Evolutionary conservation across 2,329 filamentous ascomycete genomes (phyloP).

Genomic region (Epichloe typhina): DNA sequence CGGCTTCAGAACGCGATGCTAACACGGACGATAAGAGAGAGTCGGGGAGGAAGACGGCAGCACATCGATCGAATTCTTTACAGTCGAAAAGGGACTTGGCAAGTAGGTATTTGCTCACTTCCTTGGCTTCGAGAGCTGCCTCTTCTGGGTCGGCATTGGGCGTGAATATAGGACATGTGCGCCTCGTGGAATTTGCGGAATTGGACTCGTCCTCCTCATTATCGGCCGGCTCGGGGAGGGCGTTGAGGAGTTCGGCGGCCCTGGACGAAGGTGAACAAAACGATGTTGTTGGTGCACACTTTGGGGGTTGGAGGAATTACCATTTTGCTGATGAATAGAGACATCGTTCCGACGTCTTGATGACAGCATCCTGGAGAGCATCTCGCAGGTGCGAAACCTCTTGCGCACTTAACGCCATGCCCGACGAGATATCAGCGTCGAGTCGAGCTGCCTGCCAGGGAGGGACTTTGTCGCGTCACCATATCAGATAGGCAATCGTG

Average conservation of each 20-base stretch:
- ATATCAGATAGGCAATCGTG: not conserved
- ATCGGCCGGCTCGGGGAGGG: constrained; percentile 49
- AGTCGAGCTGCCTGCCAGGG: not conserved
- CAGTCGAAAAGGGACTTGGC: constrained; percentile 94
- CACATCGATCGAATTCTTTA: constrained; percentile 86
- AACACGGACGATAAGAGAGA: constrained; percentile 58
- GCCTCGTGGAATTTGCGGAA: constrained; percentile 16
- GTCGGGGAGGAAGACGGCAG: constrained; percentile 76
- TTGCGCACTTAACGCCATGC: constrained; percentile 41
- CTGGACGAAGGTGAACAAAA: constrained; percentile 29
- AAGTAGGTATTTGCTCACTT: constrained; percentile 72
- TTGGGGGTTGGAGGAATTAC: constrained; percentile 31
- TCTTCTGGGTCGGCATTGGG: constrained; percentile 57
- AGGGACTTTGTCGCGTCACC: not conserved
- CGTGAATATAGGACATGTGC: constrained; percentile 35
- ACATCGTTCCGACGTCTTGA: constrained; percentile 88
- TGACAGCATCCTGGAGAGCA: constrained; percentile 70
- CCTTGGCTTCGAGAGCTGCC: constrained; percentile 60
- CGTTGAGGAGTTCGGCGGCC: constrained; percentile 86
- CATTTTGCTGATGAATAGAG: constrained; percentile 96
- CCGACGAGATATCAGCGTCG: not conserved
- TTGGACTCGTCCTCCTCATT: constrained; percentile 37
- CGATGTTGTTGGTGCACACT: too few relatives aligned
- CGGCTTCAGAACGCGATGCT: constrained; percentile 29
- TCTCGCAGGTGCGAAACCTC: constrained; percentile 53